Conservation (phyloP, 306 rosid genomes). For the Cucumis cinereus region DNA sequence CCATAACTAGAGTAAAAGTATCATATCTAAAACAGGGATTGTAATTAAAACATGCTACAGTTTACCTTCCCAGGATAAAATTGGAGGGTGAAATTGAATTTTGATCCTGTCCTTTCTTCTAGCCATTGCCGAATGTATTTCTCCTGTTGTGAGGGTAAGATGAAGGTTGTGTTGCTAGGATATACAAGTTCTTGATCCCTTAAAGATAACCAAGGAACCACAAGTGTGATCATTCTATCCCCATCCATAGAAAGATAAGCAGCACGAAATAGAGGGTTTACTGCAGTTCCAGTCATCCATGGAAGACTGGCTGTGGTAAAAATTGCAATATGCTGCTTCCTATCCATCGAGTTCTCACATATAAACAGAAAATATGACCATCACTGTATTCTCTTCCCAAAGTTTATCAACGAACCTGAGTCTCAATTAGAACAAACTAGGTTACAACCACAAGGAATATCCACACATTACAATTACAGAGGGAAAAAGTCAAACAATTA, state of each 20-base stretch:
- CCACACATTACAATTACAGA: background rate
- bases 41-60: background rate
- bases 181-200: constrained; percentile 64
- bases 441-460: background rate
- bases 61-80: constrained; percentile 83
- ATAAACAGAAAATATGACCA: constrained; percentile 9
- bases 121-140: constrained; percentile 64
- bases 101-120: constrained; percentile 63
- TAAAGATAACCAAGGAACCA: constrained; percentile 81
- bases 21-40: background rate
- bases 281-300: constrained; percentile 97
- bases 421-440: background rate
- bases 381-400: constrained; percentile 3
- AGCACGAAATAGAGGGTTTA: constrained; percentile 91
- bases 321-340: constrained; percentile 63
- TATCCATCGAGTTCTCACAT: constrained; percentile 41
- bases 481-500: background rate
- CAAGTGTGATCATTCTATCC: constrained; percentile 58
- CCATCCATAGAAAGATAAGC: constrained; percentile 60
- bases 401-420: background rate
- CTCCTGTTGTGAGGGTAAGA: constrained; percentile 58
- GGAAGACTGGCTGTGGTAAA: constrained; percentile 98
- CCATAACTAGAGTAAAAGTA: background rate
- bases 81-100: constrained; percentile 33
- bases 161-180: constrained; percentile 59